phyloP scores from a whole-genome alignment of 495 filamentous ascomycete species.

The Penicillium fimorum region DNA sequence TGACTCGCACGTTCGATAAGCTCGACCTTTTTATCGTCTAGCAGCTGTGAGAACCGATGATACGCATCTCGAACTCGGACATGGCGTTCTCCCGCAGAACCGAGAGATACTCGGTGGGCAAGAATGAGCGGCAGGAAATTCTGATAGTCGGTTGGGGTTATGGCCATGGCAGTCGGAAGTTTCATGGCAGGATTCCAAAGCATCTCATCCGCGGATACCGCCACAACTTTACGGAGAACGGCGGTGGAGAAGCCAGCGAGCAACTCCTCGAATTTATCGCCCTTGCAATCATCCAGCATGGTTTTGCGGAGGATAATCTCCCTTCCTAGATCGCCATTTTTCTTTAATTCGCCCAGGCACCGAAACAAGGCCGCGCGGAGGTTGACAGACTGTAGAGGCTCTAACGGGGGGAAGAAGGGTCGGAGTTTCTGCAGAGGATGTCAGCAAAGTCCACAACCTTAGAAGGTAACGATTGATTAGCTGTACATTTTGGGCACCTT shows the following conservation, averaged over 20 bases:
- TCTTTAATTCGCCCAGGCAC: slow-evolving; percentile 76
- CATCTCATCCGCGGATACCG: slow-evolving; percentile 36
- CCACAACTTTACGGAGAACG: slow-evolving; percentile 68
- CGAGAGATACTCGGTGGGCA: slow-evolving; percentile 67
- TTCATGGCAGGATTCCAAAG: slow-evolving; percentile 49
- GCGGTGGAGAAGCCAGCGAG: slow-evolving; percentile 75
- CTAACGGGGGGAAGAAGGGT: slow-evolving; percentile 84
- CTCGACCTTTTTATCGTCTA: slow-evolving; percentile 53
- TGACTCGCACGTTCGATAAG: slow-evolving; percentile 35
- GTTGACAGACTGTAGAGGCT: slow-evolving; percentile 84
- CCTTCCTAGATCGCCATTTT: slow-evolving; percentile 74
- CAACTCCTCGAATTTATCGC: slow-evolving; percentile 76
- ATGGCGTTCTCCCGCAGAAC: slow-evolving; percentile 42
- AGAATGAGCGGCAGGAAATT: slow-evolving; percentile 65
- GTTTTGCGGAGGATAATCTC: slow-evolving; percentile 79
- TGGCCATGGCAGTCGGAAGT: slow-evolving; percentile 60
- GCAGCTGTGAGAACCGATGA: slow-evolving; percentile 56
- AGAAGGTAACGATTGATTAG: not conserved
- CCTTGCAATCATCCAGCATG: slow-evolving; percentile 90
- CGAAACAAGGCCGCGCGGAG: slow-evolving; percentile 82
- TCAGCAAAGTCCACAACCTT: slow-evolving; percentile 2
- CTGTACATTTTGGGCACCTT: slow-evolving; percentile 67
- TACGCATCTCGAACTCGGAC: slow-evolving; percentile 48
- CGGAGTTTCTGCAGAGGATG: slow-evolving; percentile 64
- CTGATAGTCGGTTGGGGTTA: slow-evolving; percentile 58